Base-by-base conservation (phyloP, 495 filamentous ascomycete genomes). In the Aspergillus panamensis region DNA sequence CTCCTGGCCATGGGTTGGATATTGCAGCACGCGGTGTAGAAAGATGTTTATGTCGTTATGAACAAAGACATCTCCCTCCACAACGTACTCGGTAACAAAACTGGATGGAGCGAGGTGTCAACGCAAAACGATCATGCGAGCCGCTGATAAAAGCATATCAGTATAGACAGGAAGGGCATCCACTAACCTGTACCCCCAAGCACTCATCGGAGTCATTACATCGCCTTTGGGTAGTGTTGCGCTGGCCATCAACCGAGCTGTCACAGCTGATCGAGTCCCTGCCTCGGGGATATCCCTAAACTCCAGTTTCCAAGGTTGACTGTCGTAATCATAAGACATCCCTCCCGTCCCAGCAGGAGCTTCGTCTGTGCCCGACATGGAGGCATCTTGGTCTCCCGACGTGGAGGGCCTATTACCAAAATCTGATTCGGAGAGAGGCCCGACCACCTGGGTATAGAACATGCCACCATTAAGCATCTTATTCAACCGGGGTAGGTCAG, bases 261-360 rank as follows among this genome's bases (percentile, higher is more conserved):
- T 82, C 40, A 82, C 73, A 25, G 74, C 72, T 8, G 77, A 76
- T 10, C 75, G 71, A 13, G 73, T 75, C 0, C 71, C 78, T 32
- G 76, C 74, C 62, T 81, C 79, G 8, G 80, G 80, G 42, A 81
- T 77, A 68, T 82, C 80, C 52, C 77, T 68, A 53, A 81, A 82
- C 57, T 82, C 77, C 57, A 82, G 64, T 30, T 68, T 76, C 78
- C 79, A 82, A 17, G 68, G 61, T 55, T 77, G 73, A 33, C 58
- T 67, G 7, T 73, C 74, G 61, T 69, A 76, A 33, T 70, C 65
- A 56, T 79, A 79, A n/a, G 44, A 48, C 13, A 32, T 47, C 19
- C 39, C 48, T 58, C 35, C 47, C 7, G 9, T 29, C 29, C 20
- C 39, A 35, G 40, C 39, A 19, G 45, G 8, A 14, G 33, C 21